phyloP scores from a whole-genome alignment of 1,139 yeast species.

The Debaryomyces nepalensis region DNA sequence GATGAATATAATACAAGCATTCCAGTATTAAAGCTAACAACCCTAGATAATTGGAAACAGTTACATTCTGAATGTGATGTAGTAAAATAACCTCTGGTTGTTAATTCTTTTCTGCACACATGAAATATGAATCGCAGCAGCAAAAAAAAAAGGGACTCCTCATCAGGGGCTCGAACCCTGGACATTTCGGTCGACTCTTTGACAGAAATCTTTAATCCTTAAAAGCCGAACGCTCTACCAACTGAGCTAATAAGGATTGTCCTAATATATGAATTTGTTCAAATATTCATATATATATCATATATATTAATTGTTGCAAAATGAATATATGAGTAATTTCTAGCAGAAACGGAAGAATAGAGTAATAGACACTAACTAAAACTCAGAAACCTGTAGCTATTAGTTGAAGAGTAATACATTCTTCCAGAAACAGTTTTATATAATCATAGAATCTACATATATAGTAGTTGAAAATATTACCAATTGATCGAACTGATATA shows the following conservation, averaged over 20 bases:
- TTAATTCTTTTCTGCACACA: not conserved
- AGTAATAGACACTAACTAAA: too few species aligned
- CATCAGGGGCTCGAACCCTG: conserved; percentile 18
- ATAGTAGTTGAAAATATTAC: too few species aligned
- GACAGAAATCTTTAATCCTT: conserved; percentile 14
- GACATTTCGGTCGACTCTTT: conserved; percentile 17
- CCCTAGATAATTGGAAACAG: conserved; percentile 1
- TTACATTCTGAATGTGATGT: not conserved
- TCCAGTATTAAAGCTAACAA: conserved; percentile 2
- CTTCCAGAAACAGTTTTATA: not conserved
- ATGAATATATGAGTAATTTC: too few species aligned
- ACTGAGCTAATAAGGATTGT: conserved; percentile 16
- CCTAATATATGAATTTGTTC: not conserved
- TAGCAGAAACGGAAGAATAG: too few species aligned
- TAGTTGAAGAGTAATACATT: not conserved
- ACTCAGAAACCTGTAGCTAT: too few species aligned
- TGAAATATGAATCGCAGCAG: not conserved
- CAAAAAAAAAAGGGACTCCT: conserved; percentile 12
- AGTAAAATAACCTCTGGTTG: not conserved
- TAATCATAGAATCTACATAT: too few species aligned
- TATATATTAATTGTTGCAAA: too few species aligned
- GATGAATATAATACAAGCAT: conserved; percentile 1
- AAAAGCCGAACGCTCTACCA: conserved; percentile 17
- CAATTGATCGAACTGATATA: too few species aligned
- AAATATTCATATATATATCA: not conserved